These are phyloP conservation scores for Epichloe typhina DNA, from an alignment of 2,329 filamentous ascomycete genomes.

Conservation along the genomic window DNA sequence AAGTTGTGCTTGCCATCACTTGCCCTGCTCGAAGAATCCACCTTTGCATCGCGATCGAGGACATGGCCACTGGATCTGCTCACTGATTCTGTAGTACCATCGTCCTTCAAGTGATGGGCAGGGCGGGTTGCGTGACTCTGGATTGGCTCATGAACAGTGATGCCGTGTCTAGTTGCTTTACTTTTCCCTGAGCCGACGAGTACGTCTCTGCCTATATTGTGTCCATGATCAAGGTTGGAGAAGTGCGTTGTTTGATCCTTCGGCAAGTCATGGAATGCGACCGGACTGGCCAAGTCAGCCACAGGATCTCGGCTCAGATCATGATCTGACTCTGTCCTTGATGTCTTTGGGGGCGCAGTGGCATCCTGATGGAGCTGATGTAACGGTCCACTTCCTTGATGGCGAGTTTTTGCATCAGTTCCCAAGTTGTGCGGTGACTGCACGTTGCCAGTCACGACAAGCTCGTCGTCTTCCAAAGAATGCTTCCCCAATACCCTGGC, in stretches of 20 bases:
- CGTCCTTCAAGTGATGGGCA: slow-evolving; percentile 5
- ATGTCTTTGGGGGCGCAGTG: neutral
- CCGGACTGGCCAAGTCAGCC: neutral
- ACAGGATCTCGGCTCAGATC: slow-evolving; percentile 4
- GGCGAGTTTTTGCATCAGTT: slow-evolving; percentile 1
- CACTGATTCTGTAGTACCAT: neutral
- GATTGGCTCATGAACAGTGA: slow-evolving; percentile 3
- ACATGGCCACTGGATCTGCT: neutral
- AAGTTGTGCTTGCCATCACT: neutral
- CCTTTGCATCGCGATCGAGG: slow-evolving; percentile 1
- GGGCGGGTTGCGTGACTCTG: neutral
- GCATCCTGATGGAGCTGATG: slow-evolving; percentile 7
- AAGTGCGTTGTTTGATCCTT: slow-evolving; percentile 1
- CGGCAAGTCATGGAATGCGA: neutral
- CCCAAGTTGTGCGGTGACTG: slow-evolving; percentile 5
- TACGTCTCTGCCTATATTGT: slow-evolving; percentile 4
- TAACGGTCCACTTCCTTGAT: neutral
- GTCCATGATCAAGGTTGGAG: neutral
- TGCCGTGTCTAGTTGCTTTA: neutral
- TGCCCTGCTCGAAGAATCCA: neutral
- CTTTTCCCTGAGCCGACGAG: neutral
- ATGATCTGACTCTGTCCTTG: slow-evolving; percentile 2
- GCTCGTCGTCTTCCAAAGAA: slow-evolving; percentile 6
- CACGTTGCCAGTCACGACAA: neutral
- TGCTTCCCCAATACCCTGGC: slow-evolving; percentile 3